Base-by-base conservation (phyloP, 2,329 filamentous ascomycete species). In the Fusarium nurragi region DNA sequence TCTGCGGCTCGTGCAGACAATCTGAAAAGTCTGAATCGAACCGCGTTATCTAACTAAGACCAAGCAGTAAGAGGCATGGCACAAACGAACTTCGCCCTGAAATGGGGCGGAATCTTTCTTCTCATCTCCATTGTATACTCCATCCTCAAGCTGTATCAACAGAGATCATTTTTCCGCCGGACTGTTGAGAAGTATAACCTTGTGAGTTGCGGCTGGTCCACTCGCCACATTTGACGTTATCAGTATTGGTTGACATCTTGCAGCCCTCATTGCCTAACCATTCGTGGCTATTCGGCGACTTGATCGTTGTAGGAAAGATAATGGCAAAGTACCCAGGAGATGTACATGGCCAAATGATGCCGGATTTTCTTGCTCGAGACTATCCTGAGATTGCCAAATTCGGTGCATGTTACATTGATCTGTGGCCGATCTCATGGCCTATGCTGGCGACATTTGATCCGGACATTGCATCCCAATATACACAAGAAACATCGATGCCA, bases 321-420 rank as follows among this genome's bases (percentile, higher is more conserved):
- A 49, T 53, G 43, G 18, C 6, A 16, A 48, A 36, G 9, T 49
- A 53, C 5, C 49, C 49, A 7, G 1, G 10, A 6, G 41, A 53
- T 3, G 49, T 49, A 10, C 49, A 53, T 4, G 49, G 49, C 1
- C 49, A 53, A 23, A 36, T 53, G 5, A 53, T 53, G 49, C 41
- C 49, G 3, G 49, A 53, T 6, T 28, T 37, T 16, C 43, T 53
- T 5, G 43, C 49, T 1, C 49, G 43, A 16, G 23, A 37, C 12
- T 49, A 49, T 16, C 49, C 43, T n/a, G 30, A n/a, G 8, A 19
- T 49, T 1, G 43, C 43, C 5, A 19, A 49, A 8, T 14, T 25
- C 3, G 43, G 49, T 0, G 4, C 46, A 1, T 53, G 30, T 3
- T 53, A 49, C 9, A 53, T 53, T 9, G 49, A 53, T 37, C 23